Base-by-base conservation (phyloP, 371 early-diverging fungal genomes). In the Mortierella sp. region DNA sequence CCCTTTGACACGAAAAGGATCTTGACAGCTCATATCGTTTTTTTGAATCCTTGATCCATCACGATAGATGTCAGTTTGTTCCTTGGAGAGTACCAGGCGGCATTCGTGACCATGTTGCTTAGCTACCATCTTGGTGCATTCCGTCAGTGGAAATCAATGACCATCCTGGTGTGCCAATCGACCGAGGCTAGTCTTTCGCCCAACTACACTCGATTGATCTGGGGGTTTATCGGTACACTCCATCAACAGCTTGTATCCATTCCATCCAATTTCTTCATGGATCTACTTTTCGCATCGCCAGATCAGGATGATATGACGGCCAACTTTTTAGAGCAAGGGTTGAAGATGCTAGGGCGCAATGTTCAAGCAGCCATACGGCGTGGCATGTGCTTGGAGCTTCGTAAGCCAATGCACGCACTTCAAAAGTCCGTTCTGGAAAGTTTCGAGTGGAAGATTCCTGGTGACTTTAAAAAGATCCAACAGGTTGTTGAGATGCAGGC, bases 71-170 rank as follows among this genome's bases (percentile, higher is more conserved):
- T 59, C 1, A 52, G 61, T 4, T 53, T 62, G 2, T 71, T 56
- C 23, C 51, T 78, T 1, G 78, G 78, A 38, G 78, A 78, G 43
- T 78, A 62, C 27, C 71, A 78, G 18, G 48, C 56, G 14, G 71
- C 78, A 31, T 78, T 78, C 41, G 49, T 71, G 16, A 78, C 78
- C 3, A 78, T 78, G 78, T 64, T 78, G 13, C 42, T 78, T 28
- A 60, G 67, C 38, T 78, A 78, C 18, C 78, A 78, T 51, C 56
- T 78, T 21, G 78, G 78, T 9, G 78, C 78, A 0, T 78, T 78
- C 59, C 67, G 78, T 10, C 78, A 78, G 51, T 78, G 78, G 78
- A 78, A 78, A 46, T 48, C 54, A 16, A 70, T 78, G 71, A 67
- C 71, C 12, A 70, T 78, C 31, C 53, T 78, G n/a, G 59, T 71